Evolutionary conservation across 495 filamentous ascomycete genomes (phyloP).

Genomic region (Lasiosphaeris hirsuta): DNA sequence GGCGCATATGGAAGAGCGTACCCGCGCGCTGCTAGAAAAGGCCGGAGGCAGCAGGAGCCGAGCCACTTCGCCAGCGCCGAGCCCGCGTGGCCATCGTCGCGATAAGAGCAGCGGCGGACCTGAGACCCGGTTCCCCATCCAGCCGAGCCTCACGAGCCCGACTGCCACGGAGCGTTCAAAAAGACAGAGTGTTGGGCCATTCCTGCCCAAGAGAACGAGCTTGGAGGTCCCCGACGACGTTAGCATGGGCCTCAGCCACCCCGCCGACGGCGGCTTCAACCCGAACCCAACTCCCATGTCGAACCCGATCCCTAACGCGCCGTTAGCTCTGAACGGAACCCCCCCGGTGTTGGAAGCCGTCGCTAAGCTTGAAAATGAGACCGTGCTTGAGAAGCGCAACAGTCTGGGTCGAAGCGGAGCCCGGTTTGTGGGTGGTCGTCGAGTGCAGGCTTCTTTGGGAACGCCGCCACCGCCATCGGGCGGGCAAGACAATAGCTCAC

Average conservation of each 20-base stretch:
- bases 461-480: slow-evolving; percentile 10
- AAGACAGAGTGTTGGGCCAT: slow-evolving; percentile 33
- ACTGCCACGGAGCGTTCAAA: slow-evolving; percentile 49
- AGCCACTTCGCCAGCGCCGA: slow-evolving; percentile 69
- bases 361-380: slow-evolving; percentile 37
- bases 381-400: slow-evolving; percentile 45
- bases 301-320: too few species aligned
- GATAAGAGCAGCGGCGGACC: slow-evolving; percentile 79
- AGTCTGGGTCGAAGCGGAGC: slow-evolving; percentile 47
- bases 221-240: slow-evolving; percentile 46
- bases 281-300: slow-evolving; percentile 13
- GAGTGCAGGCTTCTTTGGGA: slow-evolving; percentile 34
- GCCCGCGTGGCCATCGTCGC: slow-evolving; percentile 58
- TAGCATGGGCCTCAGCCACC: slow-evolving; percentile 33
- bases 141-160: slow-evolving; percentile 58
- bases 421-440: slow-evolving; percentile 40
- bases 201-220: slow-evolving; percentile 42
- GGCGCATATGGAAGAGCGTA: slow-evolving; percentile 87
- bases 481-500: background rate
- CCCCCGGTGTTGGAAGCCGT: slow-evolving; percentile 33
- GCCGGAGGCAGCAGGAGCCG: slow-evolving; percentile 56
- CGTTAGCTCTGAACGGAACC: too few species aligned
- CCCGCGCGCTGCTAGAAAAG: slow-evolving; percentile 73
- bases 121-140: slow-evolving; percentile 82
- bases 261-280: slow-evolving; percentile 41